Percentiles rank a stretch among this genome's conserved stretches.
Conservation (phyloP, 805 yeast genomes). For the Myxozyma neglecta region DNA sequence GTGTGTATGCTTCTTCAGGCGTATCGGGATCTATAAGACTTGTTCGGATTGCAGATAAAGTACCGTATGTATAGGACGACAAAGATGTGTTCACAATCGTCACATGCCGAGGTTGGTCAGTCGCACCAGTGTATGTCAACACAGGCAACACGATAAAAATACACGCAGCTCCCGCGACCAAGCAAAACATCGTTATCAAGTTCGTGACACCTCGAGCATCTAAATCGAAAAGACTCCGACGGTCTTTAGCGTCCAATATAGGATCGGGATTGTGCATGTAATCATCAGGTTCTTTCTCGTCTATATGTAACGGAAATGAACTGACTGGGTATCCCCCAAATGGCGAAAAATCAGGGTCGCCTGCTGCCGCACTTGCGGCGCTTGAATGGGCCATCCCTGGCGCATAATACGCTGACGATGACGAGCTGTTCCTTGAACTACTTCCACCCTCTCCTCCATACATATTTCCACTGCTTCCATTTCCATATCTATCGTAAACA, state of each 20-base stretch:
- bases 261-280: constrained; percentile 96
- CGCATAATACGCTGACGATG: constrained; percentile 19
- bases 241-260: constrained; percentile 82
- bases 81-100: constrained; percentile 7
- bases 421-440: constrained; percentile 4
- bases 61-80: constrained; percentile 58
- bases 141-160: constrained; percentile 80
- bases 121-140: constrained; percentile 70
- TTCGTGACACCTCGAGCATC: constrained; percentile 43
- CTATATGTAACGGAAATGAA: constrained; percentile 84
- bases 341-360: constrained; percentile 54
- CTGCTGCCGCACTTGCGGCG: constrained; percentile 22
- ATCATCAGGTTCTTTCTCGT: constrained; percentile 94
- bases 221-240: constrained; percentile 43
- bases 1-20: constrained; percentile 55
- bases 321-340: constrained; percentile 97
- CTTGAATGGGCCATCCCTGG: constrained; percentile 27
- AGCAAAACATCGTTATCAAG: constrained; percentile 46
- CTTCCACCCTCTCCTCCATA: too few species aligned
- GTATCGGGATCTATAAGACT: constrained; percentile 71
- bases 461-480: too few species aligned
- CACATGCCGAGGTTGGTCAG: background rate
- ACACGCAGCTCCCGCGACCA: constrained; percentile 62
- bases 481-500: constrained; percentile 9
- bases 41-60: constrained; percentile 59